Base-by-base conservation (phyloP, 1,284 basidiomycete genomes). In the Melampsora americana region DNA sequence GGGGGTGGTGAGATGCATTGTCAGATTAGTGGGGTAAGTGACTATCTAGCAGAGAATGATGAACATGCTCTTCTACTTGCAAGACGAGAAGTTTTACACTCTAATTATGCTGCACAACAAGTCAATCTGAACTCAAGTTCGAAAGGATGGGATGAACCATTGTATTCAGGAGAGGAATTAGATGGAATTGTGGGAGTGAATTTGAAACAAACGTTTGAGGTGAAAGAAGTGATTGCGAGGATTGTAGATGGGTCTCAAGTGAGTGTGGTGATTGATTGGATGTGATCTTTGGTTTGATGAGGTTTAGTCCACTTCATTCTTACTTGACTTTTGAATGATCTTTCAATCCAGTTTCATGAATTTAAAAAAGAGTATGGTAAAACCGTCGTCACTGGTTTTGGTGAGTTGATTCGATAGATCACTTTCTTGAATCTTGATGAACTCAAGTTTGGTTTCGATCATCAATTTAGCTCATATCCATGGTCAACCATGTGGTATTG, bases 1-100 rank as follows among this genome's bases (percentile, higher is more conserved):
- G 93, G 93, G 50, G 91, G 82, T 64, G 94, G 94, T 20, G 86
- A 90, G 80, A 97, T 97, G 94, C 95, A 97, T 83, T 93, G 93
- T 0, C 89, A 88, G 74, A 92, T 94, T 81, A 93, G 92, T 79
- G 94, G 94, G 66, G 95, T 97, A 0, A 93, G 92, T 28, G 94
- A 97, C 82, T 92, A 96, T 82, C 87, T 97, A 14, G 94, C 93
- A 1, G 85, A 87, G 77, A 90, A 92, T 80, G 94, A 97, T 80
- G 90, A 90, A 68, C 92, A 97, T 82, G 94, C 93, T 2, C 87
- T 97, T 79, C 86, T 87, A 2, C 90, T 95, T 77, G 91, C 92
- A 2, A 86, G 94, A 79, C 90, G 88, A 28, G 89, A 93, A 30
- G 86, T 97, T 23, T 87, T 89, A 42, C 74, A 67, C 35, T 78